These are phyloP conservation scores for Serendipita indica DNA, from an alignment of 768 basidiomycete genomes.

Conservation along the genomic window DNA sequence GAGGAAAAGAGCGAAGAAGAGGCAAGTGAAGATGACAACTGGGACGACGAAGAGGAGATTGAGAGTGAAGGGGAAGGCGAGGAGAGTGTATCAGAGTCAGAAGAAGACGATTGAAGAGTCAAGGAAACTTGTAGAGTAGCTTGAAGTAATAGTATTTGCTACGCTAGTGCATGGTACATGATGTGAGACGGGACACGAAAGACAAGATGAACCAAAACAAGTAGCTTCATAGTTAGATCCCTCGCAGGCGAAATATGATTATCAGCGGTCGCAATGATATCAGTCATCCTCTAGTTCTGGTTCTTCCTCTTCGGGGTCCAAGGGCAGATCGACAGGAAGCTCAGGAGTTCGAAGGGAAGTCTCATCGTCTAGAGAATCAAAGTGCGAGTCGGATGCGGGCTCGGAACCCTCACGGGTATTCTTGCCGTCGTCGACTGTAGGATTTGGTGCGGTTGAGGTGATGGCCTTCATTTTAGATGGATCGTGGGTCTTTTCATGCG, in stretches of 20 bases:
- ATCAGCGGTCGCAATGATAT: too few species aligned
- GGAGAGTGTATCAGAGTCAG: constrained; percentile 26
- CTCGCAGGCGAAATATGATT: too few species aligned
- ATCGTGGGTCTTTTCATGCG: constrained; percentile 1
- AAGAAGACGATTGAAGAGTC: constrained; percentile 23
- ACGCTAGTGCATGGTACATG: background rate
- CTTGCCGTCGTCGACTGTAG: too few species aligned
- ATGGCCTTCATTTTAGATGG: background rate
- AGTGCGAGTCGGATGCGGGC: background rate
- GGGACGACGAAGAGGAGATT: constrained; percentile 26
- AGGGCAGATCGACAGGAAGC: background rate
- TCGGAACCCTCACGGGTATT: background rate
- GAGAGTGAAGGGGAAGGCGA: constrained; percentile 25
- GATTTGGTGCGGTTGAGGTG: too few species aligned
- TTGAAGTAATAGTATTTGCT: background rate
- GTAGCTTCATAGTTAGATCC: too few species aligned
- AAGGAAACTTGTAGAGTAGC: too few species aligned
- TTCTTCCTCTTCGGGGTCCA: background rate
- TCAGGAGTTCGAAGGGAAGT: background rate
- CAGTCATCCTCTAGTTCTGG: too few species aligned
- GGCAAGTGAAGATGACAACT: constrained; percentile 26
- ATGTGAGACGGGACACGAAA: background rate
- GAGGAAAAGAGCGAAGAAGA: constrained; percentile 23
- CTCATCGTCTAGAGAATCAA: background rate
- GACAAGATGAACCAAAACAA: background rate